Evolutionary conservation across 2,329 filamentous ascomycete genomes (phyloP), one percentile per base, ranked within the genome.

Genomic region (Acarospora socialis): DNA sequence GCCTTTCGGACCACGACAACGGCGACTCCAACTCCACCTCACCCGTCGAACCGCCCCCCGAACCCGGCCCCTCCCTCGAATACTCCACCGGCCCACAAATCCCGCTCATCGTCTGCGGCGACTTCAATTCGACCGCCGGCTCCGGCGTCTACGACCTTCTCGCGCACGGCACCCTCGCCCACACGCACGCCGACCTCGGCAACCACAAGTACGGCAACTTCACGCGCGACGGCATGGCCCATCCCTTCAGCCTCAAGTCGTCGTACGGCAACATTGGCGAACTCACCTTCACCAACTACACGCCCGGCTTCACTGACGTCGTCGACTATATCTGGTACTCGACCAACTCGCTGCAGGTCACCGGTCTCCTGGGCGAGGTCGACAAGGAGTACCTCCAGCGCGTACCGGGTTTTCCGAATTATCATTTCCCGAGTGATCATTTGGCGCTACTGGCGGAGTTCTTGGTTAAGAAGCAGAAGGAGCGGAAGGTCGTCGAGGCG

Each of bases 301-400:
- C 84, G 9, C 86, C 90, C 1, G 74, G 75, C n/a, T 98, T 94
- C 59, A 72, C 73, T 31, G 86, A 84, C 40, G 81, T 92, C 35
- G 80, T 98, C 44, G 90, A 98, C 54, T 94, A 95, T 56, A 83
- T 98, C 48, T 95, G 86, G 84, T 98, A 92, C 58, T 86, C 84
- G 35, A 87, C 83, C 36, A 93, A 90, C 55, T 75, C 79, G 14
- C 65, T 94, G 26, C 81, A 90, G 50, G 80, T 92, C 15, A 77
- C 82, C 12, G 79, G 79, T 32, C 58, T 94, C 32, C 73, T 94
- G 3, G 86, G 86, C 18, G 80, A 87, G 25, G 81, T 92, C 2
- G 86, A 94, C 52, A 71, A 76, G 41, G 72, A 81, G 17, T 90
- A 92, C 52, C 72, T 93, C 36, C 78, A 81, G 54, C 72, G 77